phyloP scores from a whole-genome alignment of 1,284 basidiomycete genomes.

The Ustilago esculenta region DNA sequence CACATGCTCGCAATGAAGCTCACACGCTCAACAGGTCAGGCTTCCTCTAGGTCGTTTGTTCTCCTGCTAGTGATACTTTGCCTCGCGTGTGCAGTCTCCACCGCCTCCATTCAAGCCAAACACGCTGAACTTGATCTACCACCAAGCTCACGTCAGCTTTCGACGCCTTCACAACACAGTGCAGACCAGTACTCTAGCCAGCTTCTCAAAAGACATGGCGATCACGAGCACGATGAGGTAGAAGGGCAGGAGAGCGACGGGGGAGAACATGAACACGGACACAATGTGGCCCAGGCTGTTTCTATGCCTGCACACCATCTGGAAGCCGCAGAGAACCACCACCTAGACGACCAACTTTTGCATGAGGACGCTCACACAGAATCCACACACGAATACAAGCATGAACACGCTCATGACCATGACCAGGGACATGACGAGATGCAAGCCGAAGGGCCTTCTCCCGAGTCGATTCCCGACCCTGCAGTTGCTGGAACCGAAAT shows the following conservation, averaged over 20 bases:
- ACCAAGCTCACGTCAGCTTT: slow-evolving; percentile 3
- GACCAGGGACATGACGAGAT: slow-evolving; percentile 5
- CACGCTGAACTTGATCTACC: slow-evolving; percentile 1
- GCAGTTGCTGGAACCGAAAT: slow-evolving; percentile 14
- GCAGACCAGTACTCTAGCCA: no score
- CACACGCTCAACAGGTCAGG: not conserved
- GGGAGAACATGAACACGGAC: slow-evolving; percentile 2
- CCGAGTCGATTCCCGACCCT: slow-evolving; percentile 13
- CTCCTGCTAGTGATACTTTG: slow-evolving; percentile 9
- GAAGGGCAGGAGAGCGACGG: slow-evolving; percentile 2
- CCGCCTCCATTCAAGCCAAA: slow-evolving; percentile 8
- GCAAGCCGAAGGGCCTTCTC: slow-evolving; percentile 16
- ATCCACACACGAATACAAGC: not conserved
- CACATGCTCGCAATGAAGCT: not conserved
- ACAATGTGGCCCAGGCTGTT: not conserved
- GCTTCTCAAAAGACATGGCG: slow-evolving; percentile 24
- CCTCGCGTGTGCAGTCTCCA: not conserved
- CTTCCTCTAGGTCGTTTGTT: not conserved
- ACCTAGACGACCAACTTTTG: not conserved
- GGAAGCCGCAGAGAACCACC: not conserved
- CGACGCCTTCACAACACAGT: not conserved
- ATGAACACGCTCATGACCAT: slow-evolving; percentile 1
- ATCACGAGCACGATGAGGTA: slow-evolving; percentile 29
- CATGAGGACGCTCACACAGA: not conserved
- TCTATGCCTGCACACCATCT: not conserved